Base-by-base conservation (phyloP, 2,329 filamentous ascomycete species). In the Neofusicoccum parvum region DNA sequence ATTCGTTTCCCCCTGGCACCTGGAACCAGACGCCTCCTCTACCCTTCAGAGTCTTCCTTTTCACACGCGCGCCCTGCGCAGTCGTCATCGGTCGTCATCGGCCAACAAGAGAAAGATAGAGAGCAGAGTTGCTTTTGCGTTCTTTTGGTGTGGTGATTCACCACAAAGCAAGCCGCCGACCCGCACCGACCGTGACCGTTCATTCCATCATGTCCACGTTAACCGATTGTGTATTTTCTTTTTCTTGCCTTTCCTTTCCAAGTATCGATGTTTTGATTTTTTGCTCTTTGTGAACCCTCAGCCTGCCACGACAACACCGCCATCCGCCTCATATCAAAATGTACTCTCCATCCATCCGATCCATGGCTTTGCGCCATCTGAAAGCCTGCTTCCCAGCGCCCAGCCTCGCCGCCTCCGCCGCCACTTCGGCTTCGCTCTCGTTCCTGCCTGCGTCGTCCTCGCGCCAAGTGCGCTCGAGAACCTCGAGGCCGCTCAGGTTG, bases 391-490 rank as follows among this genome's bases (percentile, higher is more conserved):
- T 75, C 73, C 65, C 73, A 70, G 17, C 32, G 58, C 48, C 71
- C 20, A 67, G 54, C n/a, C 67, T 68, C 69, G 59, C 68, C 68
- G 49, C 69, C 68, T 65, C 50, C 23, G 43, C 48, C n/a, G 56
- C 71, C 37, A 72, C 54, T 54, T 48, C 45, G 9, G 50, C 34
- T 20, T 62, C 39, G 41, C 43, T 15, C 41, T 67, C 56, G 37
- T 71, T 68, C 46, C 75, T 66, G 14, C 72, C 72, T 58, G 73
- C 72, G 64, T 78, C 76, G 58, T 87, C 85, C 58, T 84, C 85
- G 12, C 83, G 82, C 94, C 94, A 97, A 15, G 96, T 85, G 72
- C 89, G 88, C 81, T 97, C 94, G 48, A 97, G 80, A 3, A 97
- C 88, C 72, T 95, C 91, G 32, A 97, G 83, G 7, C 91, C 92